Base-by-base conservation (phyloP, 2,329 filamentous ascomycete species). In the Aureobasidium mangrovei region DNA sequence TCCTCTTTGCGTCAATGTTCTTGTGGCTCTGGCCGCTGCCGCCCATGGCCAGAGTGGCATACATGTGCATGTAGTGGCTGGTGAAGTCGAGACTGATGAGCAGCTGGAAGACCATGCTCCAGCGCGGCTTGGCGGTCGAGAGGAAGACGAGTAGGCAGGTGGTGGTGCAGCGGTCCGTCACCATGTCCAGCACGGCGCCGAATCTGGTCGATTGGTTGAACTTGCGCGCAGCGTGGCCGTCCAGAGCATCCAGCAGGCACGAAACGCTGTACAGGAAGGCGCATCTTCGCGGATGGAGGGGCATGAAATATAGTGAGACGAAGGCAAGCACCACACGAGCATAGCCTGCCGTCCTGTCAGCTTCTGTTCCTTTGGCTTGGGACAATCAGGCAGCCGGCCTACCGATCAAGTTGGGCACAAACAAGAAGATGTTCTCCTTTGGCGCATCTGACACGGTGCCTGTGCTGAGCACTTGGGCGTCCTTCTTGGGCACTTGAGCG, bases 41-140 rank as follows among this genome's bases (percentile, higher is more conserved):
- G 53, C 86, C 89, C 82, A 95, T 93, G 60, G 85, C 84, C 65
- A 96, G 76, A 0, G 90, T 95, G 9, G 91, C 88, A 69, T 95
- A 97, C 93, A 98, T 98, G 75, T 98, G 93, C 77, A 97, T 91
- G 69, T 97, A 98, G 72, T 98, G 93, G 69, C 90, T 95, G 29
- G 93, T 87, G 60, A 98, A 79, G 71, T 98, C 93, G 64, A 98
- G 74, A 54, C 86, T 86, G 70, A 98, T 95, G 66, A 98, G 74
- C 42, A 85, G 82, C 75, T 98, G 93, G 79, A 98, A 98, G 56
- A 97, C 67, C 62, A 97, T 90, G 60, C 88, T 84, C 85, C 89
- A 97, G 55, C 91, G 82, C 4, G 93, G 93, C 74, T 95, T 98
- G 24, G 93, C 93, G 10, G 89, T 94, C 39, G 88, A 89, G 59